Evolutionary conservation across 441 rosid genomes (phyloP).

Genomic region (Adansonia rubrostipa): DNA sequence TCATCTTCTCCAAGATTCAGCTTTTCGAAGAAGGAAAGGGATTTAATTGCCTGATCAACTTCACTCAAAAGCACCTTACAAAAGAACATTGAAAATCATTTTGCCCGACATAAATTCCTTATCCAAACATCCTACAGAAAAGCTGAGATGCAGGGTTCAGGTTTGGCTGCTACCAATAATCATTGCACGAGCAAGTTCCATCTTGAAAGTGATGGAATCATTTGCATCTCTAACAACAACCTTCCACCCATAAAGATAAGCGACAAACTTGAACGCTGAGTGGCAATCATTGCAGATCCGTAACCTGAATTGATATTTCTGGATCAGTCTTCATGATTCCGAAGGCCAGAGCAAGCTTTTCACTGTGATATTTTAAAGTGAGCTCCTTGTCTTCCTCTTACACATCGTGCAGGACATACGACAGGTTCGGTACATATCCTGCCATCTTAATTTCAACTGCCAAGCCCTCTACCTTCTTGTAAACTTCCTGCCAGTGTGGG

Average conservation of each 20-base stretch:
- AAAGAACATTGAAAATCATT: not conserved
- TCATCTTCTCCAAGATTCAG: not conserved
- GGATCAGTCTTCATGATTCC: slow-evolving; percentile 42
- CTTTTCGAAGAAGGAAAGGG: not conserved
- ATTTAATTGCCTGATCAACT: slow-evolving; percentile 5
- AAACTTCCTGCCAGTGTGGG: slow-evolving; percentile 42
- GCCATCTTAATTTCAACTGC: slow-evolving; percentile 44
- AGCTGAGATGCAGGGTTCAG: not conserved
- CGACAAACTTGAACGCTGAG: slow-evolving; percentile 46
- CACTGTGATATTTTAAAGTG: slow-evolving; percentile 48
- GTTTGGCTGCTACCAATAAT: slow-evolving; percentile 46
- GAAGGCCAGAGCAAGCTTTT: slow-evolving; percentile 60
- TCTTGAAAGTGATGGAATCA: slow-evolving; percentile 54
- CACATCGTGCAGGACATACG: slow-evolving; percentile 52
- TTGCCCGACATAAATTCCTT: not conserved
- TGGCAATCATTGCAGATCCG: slow-evolving; percentile 55
- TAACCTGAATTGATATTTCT: slow-evolving; percentile 36
- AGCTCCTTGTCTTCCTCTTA: slow-evolving; percentile 59
- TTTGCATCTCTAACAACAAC: slow-evolving; percentile 50
- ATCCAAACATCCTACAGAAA: not conserved
- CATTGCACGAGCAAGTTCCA: slow-evolving; percentile 58
- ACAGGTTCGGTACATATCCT: slow-evolving; percentile 49
- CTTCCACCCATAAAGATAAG: slow-evolving; percentile 35
- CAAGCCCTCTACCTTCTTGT: slow-evolving; percentile 40
- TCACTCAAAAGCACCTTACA: not conserved